Evolutionary conservation across 352 stramenopile species (phyloP).

Genomic region (Pythium periplocum): DNA sequence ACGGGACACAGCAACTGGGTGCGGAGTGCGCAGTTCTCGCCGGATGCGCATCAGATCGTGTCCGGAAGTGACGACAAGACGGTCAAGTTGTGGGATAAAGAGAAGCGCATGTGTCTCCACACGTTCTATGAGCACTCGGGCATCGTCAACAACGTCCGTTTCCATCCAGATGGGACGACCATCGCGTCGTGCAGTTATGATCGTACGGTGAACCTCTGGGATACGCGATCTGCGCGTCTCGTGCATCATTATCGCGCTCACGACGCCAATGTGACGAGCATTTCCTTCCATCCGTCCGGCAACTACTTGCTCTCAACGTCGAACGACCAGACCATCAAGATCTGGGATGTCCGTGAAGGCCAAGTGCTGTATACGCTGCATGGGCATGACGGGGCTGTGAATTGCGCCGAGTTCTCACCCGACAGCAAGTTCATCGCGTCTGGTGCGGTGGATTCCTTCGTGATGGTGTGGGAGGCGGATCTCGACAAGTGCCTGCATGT

Average conservation of each 20-base stretch:
- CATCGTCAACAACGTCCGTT: constrained; percentile 78
- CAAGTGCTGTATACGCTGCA: constrained; percentile 91
- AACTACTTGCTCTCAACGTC: constrained; percentile 90
- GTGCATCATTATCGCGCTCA: constrained; percentile 93
- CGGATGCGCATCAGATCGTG: constrained; percentile 56
- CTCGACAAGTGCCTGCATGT: constrained; percentile 69
- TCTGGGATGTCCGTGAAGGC: constrained; percentile 92
- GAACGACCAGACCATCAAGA: constrained; percentile 84
- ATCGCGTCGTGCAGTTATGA: constrained; percentile 67
- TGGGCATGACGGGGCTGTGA: constrained; percentile 74
- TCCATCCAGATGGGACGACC: constrained; percentile 79
- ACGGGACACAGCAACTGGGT: constrained; percentile 93
- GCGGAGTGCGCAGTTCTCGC: constrained; percentile 74
- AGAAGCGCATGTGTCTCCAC: constrained; percentile 56
- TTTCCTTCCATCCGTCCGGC: constrained; percentile 88
- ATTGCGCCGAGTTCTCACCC: constrained; percentile 61
- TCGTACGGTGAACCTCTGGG: constrained; percentile 80
- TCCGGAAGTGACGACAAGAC: constrained; percentile 90
- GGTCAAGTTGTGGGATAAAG: constrained; percentile 90
- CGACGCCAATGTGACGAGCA: constrained; percentile 60
- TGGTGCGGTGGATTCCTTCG: constrained; percentile 66
- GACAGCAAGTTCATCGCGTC: constrained; percentile 67
- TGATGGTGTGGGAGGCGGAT: constrained; percentile 85
- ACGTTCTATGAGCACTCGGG: constrained; percentile 87
- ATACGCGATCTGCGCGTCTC: constrained; percentile 70